Conservation (phyloP, 306 rosid species). For the Glycine soja region DNA sequence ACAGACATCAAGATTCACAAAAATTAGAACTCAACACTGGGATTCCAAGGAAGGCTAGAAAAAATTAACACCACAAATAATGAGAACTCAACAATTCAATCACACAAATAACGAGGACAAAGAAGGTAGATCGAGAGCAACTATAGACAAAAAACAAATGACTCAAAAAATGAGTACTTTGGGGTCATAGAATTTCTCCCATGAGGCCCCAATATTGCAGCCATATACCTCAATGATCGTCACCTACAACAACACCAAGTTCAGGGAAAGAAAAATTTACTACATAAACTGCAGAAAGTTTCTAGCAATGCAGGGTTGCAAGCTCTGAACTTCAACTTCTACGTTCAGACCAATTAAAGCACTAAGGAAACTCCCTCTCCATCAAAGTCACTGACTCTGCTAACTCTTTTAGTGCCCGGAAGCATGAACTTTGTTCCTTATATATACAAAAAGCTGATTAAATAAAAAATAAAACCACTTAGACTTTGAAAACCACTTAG, state of each 20-base stretch:
- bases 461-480: too few relatives aligned
- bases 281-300: slow-evolving; percentile 16
- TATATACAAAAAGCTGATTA: too few relatives aligned
- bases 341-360: not conserved
- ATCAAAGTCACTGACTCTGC: not conserved
- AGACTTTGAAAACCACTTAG: too few relatives aligned
- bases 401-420: not conserved
- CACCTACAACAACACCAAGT: not conserved
- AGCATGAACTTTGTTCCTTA: not conserved
- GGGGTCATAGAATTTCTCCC: not conserved
- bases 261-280: not conserved
- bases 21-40: slow-evolving; percentile 18
- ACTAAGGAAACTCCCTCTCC: slow-evolving; percentile 11
- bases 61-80: not conserved
- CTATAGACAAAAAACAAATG: not conserved
- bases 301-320: slow-evolving; percentile 8
- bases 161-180: not conserved
- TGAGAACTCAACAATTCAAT: slow-evolving; percentile 26
- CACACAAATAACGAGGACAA: not conserved
- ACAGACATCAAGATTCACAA: not conserved
- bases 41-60: not conserved
- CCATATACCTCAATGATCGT: slow-evolving; percentile 8
- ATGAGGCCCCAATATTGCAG: slow-evolving; percentile 9
- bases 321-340: not conserved
- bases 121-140: slow-evolving; percentile 14